Conservation (phyloP, 805 yeast genomes). For the Kregervanrija pseudodelftensis region DNA sequence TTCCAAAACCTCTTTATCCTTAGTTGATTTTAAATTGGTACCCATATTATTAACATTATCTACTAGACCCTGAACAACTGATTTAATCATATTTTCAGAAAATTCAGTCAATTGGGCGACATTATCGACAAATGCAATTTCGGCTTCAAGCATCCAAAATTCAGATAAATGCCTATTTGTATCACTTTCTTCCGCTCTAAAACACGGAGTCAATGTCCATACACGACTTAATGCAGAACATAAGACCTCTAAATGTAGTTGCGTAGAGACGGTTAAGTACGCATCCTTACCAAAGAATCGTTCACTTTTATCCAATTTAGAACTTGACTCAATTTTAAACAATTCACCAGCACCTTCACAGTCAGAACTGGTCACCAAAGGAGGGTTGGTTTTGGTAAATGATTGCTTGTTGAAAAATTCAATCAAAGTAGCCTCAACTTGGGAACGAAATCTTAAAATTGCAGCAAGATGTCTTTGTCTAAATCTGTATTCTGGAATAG, state of each 20-base stretch:
- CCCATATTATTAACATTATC: constrained; percentile 22
- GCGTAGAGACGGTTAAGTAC: constrained; percentile 84
- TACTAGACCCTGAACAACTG: constrained; percentile 31
- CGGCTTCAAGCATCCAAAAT: constrained; percentile 98
- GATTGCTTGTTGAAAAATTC: constrained; percentile 46
- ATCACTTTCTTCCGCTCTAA: constrained; percentile 87
- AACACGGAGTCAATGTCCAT: constrained; percentile 87
- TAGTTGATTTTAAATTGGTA: constrained; percentile 31
- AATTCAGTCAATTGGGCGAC: constrained; percentile 56
- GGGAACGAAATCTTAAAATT: constrained; percentile 65
- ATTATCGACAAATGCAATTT: constrained; percentile 56
- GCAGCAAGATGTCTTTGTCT: constrained; percentile 60
- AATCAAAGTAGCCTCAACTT: constrained; percentile 45
- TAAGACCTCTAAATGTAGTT: constrained; percentile 79
- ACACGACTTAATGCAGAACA: constrained; percentile 70
- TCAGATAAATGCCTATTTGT: constrained; percentile 90
- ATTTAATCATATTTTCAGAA: constrained; percentile 64
- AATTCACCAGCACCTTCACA: constrained; percentile 98
- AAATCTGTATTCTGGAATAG: constrained; percentile 72
- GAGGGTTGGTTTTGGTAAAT: constrained; percentile 76
- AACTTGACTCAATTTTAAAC: constrained; percentile 44
- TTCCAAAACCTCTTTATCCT: constrained; percentile 30
- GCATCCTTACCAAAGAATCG: constrained; percentile 60
- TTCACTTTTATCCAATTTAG: constrained; percentile 16
- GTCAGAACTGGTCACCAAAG: constrained; percentile 80